Evolutionary conservation across 352 stramenopile genomes (phyloP), one percentile per base, ranked within the genome.

Genomic region (Phytophthora brassicae): DNA sequence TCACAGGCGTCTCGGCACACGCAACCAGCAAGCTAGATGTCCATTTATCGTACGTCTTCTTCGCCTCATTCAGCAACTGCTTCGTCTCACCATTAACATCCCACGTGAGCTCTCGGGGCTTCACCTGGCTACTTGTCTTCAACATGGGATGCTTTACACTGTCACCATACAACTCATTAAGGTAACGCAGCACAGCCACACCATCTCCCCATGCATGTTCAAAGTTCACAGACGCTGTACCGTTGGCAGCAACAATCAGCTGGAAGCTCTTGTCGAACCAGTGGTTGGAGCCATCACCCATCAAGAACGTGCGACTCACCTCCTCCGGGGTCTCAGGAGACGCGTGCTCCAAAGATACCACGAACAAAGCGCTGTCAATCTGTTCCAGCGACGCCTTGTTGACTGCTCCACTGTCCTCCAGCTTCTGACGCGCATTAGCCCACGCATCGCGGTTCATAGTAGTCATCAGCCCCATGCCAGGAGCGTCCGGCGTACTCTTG

Each of bases 221-320:
- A 70, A 96, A 96, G 72, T 94, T 96, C 42, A 96, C 85, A 2
- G 82, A 90, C 14, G 84, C 81, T 20, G 77, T 78, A 43, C 88
- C 90, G 57, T 96, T 96, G 11, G 71, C 72, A 9, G 84, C 79
- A 6, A 97, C 67, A 44, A 97, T 91, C 4, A 97, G 60, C 66
- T 97, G 90, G 55, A 97, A 94, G 64, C 85, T 95, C 84, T 97
- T 97, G 70, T 97, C 90, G 46, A 96, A 96, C 89, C 90, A 97
- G 63, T 92, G 88, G 74, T 97, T 96, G 19, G 74, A 74, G 45
- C 83, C 88, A 41, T 96, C 81, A 49, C 89, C 89, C 35, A 85
- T 52, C 8, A 97, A 73, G 66, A 96, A 96, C 48, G 75, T 89
- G 45, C 82, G 71, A 33, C 82, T 91, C 35, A 93, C 70, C 23